A percentile compares a stretch with the other conserved stretches of the same genome.
phyloP scores from a whole-genome alignment of 1,284 basidiomycete species.

The Papiliotrema flavescens region DNA sequence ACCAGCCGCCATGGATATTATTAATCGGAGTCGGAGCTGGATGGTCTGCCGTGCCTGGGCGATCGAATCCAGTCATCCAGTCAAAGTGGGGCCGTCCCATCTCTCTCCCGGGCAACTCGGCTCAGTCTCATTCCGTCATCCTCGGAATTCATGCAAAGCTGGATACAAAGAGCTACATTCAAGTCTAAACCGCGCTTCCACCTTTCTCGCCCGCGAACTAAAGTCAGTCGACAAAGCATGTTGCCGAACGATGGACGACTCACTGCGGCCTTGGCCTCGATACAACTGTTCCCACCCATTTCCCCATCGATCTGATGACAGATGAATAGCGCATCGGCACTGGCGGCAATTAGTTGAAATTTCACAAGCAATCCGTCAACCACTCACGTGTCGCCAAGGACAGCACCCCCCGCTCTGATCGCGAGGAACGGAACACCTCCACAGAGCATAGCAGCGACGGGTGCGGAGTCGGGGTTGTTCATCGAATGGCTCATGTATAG shows the following conservation, averaged over 20 bases:
- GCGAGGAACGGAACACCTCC: constrained; percentile 76
- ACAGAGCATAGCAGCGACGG: constrained; percentile 70
- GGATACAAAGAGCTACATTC: too few species aligned
- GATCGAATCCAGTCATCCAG: too few species aligned
- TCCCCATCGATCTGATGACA: constrained; percentile 86
- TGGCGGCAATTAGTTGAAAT: constrained; percentile 19
- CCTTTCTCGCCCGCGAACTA: background rate
- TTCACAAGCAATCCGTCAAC: background rate
- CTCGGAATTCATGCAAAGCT: too few species aligned
- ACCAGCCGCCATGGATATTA: background rate
- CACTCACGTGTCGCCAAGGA: constrained; percentile 71
- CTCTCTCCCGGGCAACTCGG: too few species aligned
- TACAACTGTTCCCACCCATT: constrained; percentile 59
- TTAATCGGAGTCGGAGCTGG: too few species aligned
- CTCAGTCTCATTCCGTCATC: too few species aligned
- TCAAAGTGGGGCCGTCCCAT: too few species aligned
- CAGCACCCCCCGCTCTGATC: constrained; percentile 73
- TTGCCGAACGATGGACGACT: constrained; percentile 38
- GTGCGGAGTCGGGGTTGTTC: constrained; percentile 68
- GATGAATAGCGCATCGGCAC: constrained; percentile 73
- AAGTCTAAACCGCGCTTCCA: background rate
- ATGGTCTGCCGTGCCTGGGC: too few species aligned
- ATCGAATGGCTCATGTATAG: constrained; percentile 82
- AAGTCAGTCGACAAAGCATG: background rate
- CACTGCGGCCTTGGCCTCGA: constrained; percentile 68